Percentiles rank a stretch among this genome's conserved stretches.
These are phyloP conservation scores for Trichosanthes cucumerina DNA, from an alignment of 306 rosid genomes.

Conservation along the genomic window DNA sequence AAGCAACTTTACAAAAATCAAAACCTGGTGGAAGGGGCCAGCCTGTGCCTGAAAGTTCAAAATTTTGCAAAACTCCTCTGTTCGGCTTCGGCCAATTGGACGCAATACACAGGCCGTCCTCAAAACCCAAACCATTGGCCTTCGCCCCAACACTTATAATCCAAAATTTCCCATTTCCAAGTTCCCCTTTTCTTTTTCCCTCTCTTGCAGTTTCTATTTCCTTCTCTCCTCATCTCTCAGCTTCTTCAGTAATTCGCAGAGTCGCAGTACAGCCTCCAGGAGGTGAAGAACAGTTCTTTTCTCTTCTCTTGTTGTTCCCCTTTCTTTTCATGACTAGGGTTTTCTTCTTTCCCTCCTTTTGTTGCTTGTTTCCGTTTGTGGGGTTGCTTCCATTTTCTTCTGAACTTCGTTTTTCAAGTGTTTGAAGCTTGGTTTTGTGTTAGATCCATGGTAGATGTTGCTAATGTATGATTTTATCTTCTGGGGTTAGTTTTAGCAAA, in stretches of 20 bases:
- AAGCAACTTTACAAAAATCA: not conserved
- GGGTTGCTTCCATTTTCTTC: not conserved
- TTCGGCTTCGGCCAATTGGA: not conserved
- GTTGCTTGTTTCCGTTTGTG: not conserved
- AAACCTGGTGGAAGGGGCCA: not conserved
- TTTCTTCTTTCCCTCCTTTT: not conserved
- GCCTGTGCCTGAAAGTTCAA: not conserved
- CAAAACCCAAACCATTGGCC: not conserved
- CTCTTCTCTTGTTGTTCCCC: not conserved
- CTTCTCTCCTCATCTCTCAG: not conserved
- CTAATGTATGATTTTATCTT: not conserved
- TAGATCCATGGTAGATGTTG: not conserved
- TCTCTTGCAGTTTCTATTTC: conserved; percentile 28
- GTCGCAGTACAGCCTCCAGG: not conserved
- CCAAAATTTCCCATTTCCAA: not conserved
- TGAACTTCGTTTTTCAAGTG: not conserved
- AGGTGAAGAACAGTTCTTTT: not conserved
- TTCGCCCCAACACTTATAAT: not conserved
- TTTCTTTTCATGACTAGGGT: not conserved
- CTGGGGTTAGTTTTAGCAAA: not conserved
- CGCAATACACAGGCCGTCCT: not conserved
- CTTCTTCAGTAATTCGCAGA: not conserved
- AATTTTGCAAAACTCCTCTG: not conserved
- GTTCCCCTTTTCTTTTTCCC: conserved; percentile 31
- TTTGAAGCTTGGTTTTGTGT: not conserved